Evolutionary conservation across 2,329 filamentous ascomycete species (phyloP), one percentile per base, ranked within the genome.

Genomic region (Aspergillus sp.): DNA sequence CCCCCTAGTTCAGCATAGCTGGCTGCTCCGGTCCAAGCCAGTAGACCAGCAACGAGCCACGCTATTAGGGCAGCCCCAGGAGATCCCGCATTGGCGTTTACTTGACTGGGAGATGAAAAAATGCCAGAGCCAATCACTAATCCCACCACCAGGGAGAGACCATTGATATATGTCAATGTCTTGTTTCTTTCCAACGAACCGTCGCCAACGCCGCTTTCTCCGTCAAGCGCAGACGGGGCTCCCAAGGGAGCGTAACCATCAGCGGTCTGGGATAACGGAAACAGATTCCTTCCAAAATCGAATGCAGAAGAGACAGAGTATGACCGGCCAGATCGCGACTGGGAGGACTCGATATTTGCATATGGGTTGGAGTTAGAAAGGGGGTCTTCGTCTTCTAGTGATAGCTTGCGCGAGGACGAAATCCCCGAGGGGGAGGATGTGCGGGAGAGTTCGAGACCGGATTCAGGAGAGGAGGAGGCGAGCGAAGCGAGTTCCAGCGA

Each of bases 51-150:
- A 42, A 98, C 86, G 1, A 86, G 82, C 93, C 93, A 99, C 4
- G 97, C 87, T n/a, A 97, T 83, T 51, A 99, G 79, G 2, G 93
- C 88, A 15, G 93, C 93, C 50, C 93, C 95, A 0, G 93, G 91
- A 27, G 93, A 97, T 9, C 93, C 95, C 37, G 91, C 91, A 72
- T 96, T 96, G 55, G 85, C 84, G 75, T 95, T 96, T 67, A 99
- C 93, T 71, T 96, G 91, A 55, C 91, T 92, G 0, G 93, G 93
- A 20, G 91, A 96, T 3, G 91, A 96, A 77, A 98, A 99, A 69
- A 99, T 97, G 13, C 93, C 95, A 22, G 91, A 96, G 3, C 95
- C 95, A 70, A 99, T 98, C 65, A 98, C 96, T 62, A 99, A 77
- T 1, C 95, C 93, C 49, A 98, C 85, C 50, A 99, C 90, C 57